Evolutionary conservation across 2,329 filamentous ascomycete genomes (phyloP).

Genomic region (Aureobasidium sp.): DNA sequence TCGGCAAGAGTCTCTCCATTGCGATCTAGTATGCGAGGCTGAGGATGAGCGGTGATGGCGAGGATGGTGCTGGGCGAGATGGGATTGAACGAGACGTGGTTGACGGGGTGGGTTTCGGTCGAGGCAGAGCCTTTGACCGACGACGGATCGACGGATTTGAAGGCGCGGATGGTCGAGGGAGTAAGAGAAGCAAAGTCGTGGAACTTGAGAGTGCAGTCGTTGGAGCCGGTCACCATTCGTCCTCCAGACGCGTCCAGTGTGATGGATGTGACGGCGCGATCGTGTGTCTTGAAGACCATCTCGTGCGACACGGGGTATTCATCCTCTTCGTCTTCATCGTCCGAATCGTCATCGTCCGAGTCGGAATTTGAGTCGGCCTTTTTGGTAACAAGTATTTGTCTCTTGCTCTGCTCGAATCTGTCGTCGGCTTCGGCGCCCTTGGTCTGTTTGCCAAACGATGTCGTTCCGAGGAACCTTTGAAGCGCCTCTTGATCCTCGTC

Average conservation of each 20-base stretch:
- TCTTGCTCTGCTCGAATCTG: constrained; percentile 72
- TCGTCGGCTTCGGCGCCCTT: constrained; percentile 66
- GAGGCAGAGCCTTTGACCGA: constrained; percentile 59
- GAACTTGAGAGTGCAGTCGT: constrained; percentile 84
- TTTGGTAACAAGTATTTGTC: constrained; percentile 20
- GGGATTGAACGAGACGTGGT: constrained; percentile 81
- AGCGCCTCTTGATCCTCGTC: constrained; percentile 56
- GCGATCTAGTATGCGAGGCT: constrained; percentile 80
- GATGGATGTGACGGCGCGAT: constrained; percentile 75
- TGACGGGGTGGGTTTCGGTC: constrained; percentile 78
- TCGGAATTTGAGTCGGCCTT: constrained; percentile 28
- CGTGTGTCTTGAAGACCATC: constrained; percentile 85
- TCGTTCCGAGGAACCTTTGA: constrained; percentile 68
- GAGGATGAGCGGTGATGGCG: constrained; percentile 80
- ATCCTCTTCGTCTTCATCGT: constrained; percentile 61
- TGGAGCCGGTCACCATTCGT: constrained; percentile 81
- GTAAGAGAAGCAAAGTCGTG: constrained; percentile 97
- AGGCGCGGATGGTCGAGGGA: constrained; percentile 85
- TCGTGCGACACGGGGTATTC: constrained; percentile 92
- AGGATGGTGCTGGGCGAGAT: constrained; percentile 73
- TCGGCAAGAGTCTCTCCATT: constrained; percentile 82
- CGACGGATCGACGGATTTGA: constrained; percentile 85
- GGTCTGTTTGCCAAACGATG: constrained; percentile 78
- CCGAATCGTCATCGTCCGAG: constrained; percentile 42
- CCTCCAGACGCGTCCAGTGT: constrained; percentile 80